phyloP scores from a whole-genome alignment of 805 yeast genomes.

The Sugiyamaella mastotermitis region DNA sequence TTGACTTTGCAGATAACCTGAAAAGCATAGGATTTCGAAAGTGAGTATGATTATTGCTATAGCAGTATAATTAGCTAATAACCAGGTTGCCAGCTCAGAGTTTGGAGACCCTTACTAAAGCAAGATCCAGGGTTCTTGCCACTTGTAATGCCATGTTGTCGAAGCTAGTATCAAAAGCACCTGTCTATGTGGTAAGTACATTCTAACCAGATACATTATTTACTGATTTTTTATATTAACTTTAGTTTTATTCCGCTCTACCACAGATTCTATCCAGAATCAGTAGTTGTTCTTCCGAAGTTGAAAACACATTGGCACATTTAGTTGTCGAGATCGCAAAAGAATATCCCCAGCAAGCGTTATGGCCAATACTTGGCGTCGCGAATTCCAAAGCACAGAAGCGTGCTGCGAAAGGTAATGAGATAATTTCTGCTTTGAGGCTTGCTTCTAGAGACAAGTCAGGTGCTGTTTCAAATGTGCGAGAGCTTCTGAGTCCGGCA shows the following conservation, averaged over 20 bases:
- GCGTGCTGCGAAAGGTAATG: conserved; percentile 35
- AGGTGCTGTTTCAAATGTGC: conserved; percentile 4
- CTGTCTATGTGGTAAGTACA: conserved; percentile 13
- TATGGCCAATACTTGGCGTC: conserved; percentile 80
- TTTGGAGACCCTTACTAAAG: too few relatives aligned
- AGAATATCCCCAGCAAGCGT: conserved; percentile 71
- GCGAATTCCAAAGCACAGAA: conserved; percentile 51
- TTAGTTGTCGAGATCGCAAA: conserved; percentile 53
- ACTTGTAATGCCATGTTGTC: conserved; percentile 7
- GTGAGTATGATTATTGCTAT: too few relatives aligned
- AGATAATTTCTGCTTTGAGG: conserved; percentile 30
- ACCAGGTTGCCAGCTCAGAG: too few relatives aligned
- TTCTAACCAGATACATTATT: not conserved
- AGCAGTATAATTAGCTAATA: too few relatives aligned
- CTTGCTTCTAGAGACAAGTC: conserved; percentile 25
- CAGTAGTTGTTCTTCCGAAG: conserved; percentile 51
- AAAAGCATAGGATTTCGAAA: too few relatives aligned
- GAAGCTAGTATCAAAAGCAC: conserved; percentile 12
- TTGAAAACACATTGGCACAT: conserved; percentile 49
- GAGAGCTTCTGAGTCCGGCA: conserved; percentile 14
- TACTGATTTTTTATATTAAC: not conserved
- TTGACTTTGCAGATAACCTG: conserved; percentile 53
- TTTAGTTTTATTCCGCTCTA: conserved; percentile 71
- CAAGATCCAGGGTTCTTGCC: too few relatives aligned
- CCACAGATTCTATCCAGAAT: conserved; percentile 83